Conservation (phyloP, 2,329 filamentous ascomycete species). For the Talaromyces sp. region DNA sequence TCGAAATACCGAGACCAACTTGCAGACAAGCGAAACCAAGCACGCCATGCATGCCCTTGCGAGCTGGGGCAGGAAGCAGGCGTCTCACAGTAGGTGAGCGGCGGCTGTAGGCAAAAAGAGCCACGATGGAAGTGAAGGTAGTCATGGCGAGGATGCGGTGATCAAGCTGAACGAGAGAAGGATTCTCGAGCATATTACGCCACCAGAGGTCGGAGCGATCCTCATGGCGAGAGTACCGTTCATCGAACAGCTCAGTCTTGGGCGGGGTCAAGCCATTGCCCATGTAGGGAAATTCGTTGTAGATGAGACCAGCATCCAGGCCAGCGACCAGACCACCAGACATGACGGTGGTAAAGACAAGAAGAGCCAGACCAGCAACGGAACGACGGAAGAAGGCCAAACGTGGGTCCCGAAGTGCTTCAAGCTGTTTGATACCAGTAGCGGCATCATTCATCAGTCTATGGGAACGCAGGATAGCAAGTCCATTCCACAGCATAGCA, state of each 20-base stretch:
- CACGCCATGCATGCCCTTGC: conserved; percentile 73
- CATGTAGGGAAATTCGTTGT: conserved; percentile 99
- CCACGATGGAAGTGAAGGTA: conserved; percentile 79
- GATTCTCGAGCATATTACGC: conserved; percentile 98
- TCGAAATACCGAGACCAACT: conserved; percentile 83
- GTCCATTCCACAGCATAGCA: conserved; percentile 89
- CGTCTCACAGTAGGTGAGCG: conserved; percentile 66
- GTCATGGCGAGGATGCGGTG: conserved; percentile 90
- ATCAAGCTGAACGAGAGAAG: conserved; percentile 90
- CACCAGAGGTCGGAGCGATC: conserved; percentile 87
- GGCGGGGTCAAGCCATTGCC: conserved; percentile 81
- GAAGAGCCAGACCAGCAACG: conserved; percentile 68
- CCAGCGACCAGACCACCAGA: conserved; percentile 93
- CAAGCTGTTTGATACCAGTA: conserved; percentile 62
- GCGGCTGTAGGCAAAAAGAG: conserved; percentile 79
- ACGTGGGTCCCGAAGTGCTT: conserved; percentile 66
- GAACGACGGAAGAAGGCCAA: conserved; percentile 73
- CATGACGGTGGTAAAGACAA: conserved; percentile 89
- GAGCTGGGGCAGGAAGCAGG: conserved; percentile 58
- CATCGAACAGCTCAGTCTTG: conserved; percentile 77
- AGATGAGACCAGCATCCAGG: conserved; percentile 93
- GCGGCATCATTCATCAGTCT: conserved; percentile 69
- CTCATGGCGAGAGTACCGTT: conserved; percentile 78
- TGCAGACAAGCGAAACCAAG: conserved; percentile 82
- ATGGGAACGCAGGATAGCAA: conserved; percentile 78